Percentiles rank a stretch among this genome's conserved stretches.
Evolutionary conservation across 768 basidiomycete genomes (phyloP).

Genomic region (Mycena latifolia): DNA sequence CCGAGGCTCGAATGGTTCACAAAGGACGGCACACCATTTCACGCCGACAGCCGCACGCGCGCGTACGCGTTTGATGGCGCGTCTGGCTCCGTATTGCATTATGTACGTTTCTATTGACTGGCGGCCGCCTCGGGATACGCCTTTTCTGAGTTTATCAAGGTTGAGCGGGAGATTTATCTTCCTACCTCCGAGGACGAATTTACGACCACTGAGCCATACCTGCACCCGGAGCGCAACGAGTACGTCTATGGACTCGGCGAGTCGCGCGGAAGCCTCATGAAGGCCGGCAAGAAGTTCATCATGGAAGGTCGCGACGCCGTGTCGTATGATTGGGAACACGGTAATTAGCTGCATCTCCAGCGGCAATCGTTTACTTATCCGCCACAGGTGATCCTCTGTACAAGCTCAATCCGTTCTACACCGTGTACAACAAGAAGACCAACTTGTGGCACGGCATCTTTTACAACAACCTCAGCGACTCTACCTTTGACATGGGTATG

Average conservation of each 20-base stretch:
- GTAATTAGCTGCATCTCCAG: background rate
- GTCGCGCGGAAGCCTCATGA: slow-evolving; percentile 35
- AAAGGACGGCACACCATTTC: slow-evolving; percentile 30
- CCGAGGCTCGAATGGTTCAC: slow-evolving; percentile 35
- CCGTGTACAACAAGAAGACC: slow-evolving; percentile 37
- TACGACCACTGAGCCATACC: slow-evolving; percentile 25
- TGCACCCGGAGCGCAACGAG: slow-evolving; percentile 34
- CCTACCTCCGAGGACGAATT: slow-evolving; percentile 35
- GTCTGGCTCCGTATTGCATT: slow-evolving; percentile 33
- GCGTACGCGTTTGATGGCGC: slow-evolving; percentile 35
- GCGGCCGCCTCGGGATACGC: too few species aligned
- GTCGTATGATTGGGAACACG: slow-evolving; percentile 36
- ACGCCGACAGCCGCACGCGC: slow-evolving; percentile 32
- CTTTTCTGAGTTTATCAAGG: slow-evolving; percentile 3
- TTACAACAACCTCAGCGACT: slow-evolving; percentile 37
- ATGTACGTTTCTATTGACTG: slow-evolving; percentile 5
- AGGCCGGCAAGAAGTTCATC: slow-evolving; percentile 33
- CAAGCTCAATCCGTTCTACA: slow-evolving; percentile 37
- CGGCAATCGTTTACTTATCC: background rate
- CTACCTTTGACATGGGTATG: slow-evolving; percentile 29
- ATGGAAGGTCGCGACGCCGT: slow-evolving; percentile 34
- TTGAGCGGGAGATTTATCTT: slow-evolving; percentile 33
- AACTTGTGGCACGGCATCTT: slow-evolving; percentile 36
- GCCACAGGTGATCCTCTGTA: slow-evolving; percentile 29
- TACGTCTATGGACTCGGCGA: slow-evolving; percentile 36